These are phyloP conservation scores for Penicillium crystallinum DNA, from an alignment of 495 filamentous ascomycete species.

Conservation along the genomic window DNA sequence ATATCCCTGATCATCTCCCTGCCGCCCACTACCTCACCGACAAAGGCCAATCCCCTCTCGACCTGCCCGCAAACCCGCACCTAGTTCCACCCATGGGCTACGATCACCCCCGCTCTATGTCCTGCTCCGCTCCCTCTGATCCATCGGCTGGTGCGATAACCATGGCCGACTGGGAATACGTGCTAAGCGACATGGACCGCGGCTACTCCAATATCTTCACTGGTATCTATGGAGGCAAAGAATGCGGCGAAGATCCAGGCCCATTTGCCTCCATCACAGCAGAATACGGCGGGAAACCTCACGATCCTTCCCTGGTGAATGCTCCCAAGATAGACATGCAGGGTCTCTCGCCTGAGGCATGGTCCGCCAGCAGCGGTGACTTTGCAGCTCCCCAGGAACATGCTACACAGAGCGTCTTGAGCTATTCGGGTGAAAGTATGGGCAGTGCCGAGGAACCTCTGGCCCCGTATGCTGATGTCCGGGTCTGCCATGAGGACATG, in stretches of 20 bases:
- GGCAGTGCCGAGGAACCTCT: constrained; percentile 46
- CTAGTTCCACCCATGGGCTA: constrained; percentile 21
- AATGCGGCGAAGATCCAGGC: constrained; percentile 44
- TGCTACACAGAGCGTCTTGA: constrained; percentile 62
- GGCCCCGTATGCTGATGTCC: constrained; percentile 15
- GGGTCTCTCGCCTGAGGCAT: constrained; percentile 36
- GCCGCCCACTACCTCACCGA: constrained; percentile 8
- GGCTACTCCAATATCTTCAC: constrained; percentile 78
- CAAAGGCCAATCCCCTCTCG: constrained; percentile 16
- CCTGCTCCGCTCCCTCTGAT: constrained; percentile 30
- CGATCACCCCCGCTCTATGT: constrained; percentile 26
- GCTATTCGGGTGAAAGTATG: constrained; percentile 73
- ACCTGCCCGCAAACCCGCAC: constrained; percentile 14
- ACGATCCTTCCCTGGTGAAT: constrained; percentile 13
- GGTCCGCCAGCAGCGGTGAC: constrained; percentile 41
- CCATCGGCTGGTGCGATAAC: constrained; percentile 38
- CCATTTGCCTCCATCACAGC: constrained; percentile 41
- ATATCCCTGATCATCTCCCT: constrained; percentile 29
- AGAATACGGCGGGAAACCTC: constrained; percentile 32
- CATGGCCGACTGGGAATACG: constrained; percentile 70
- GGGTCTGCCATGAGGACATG: constrained; percentile 26
- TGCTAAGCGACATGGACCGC: constrained; percentile 71
- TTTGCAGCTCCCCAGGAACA: constrained; percentile 31
- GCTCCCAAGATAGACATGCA: constrained; percentile 27
- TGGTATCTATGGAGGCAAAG: constrained; percentile 71